phyloP scores from a whole-genome alignment of 768 basidiomycete genomes.

The Termitomyces sp. region DNA sequence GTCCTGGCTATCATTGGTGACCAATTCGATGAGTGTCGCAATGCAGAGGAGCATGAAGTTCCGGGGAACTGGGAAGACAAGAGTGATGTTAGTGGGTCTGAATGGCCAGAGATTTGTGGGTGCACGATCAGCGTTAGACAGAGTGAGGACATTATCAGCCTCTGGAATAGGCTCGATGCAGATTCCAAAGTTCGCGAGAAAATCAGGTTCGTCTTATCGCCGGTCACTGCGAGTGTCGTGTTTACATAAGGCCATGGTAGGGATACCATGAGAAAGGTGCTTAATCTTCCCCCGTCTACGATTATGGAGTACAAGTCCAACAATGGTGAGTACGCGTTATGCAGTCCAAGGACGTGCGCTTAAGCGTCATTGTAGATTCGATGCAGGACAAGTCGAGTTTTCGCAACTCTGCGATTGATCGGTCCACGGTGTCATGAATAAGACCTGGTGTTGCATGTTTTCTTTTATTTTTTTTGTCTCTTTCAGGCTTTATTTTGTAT shows the following conservation, averaged over 20 bases:
- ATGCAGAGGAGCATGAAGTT: conserved; percentile 23
- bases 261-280: conserved; percentile 73
- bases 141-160: conserved; percentile 88
- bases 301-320: conserved; percentile 96
- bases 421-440: conserved; percentile 27
- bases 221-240: neutral
- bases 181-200: conserved; percentile 75
- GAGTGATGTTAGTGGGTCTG: conserved; percentile 32
- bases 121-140: conserved; percentile 93
- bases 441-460: neutral
- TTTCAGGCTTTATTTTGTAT: neutral
- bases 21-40: conserved; percentile 73
- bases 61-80: conserved; percentile 32
- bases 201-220: conserved; percentile 58
- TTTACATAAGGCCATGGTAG: conserved; percentile 32
- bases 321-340: conserved; percentile 50
- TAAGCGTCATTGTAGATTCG: conserved; percentile 50
- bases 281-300: conserved; percentile 73
- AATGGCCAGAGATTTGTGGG: conserved; percentile 86
- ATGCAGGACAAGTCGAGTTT: conserved; percentile 89
- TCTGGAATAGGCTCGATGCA: conserved; percentile 87
- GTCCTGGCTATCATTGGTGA: conserved; percentile 87
- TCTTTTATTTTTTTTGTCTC: neutral
- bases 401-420: conserved; percentile 59
- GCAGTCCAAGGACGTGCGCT: neutral